phyloP scores from a whole-genome alignment of 768 basidiomycete species.

The Naganishia onofrii region DNA sequence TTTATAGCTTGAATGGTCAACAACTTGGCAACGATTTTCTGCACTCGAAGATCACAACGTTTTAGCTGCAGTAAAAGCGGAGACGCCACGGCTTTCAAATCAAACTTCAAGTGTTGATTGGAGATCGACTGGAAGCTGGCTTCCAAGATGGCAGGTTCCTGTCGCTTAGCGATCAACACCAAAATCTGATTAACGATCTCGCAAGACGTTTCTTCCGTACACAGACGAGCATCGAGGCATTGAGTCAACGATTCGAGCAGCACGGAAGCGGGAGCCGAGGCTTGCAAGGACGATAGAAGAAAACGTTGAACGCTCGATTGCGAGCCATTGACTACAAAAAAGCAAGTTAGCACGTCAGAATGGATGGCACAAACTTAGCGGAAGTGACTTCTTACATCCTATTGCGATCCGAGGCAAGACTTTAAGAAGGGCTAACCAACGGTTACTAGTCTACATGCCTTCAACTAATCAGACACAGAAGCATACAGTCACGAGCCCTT shows the following conservation, averaged over 20 bases:
- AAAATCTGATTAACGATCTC: constrained; percentile 28
- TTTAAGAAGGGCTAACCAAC: constrained; percentile 24
- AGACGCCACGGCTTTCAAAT: constrained; percentile 24
- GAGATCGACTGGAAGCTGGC: constrained; percentile 8
- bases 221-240: constrained; percentile 1
- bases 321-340: background rate
- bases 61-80: constrained; percentile 26
- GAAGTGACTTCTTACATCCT: constrained; percentile 1
- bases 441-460: background rate
- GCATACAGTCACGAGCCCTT: too few relatives aligned
- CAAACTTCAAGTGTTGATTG: constrained; percentile 15
- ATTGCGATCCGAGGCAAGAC: constrained; percentile 23
- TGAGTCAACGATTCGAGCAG: constrained; percentile 5
- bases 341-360: background rate
- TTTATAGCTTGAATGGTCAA: constrained; percentile 26
- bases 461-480: background rate
- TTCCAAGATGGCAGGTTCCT: constrained; percentile 27
- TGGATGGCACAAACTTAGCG: too few relatives aligned
- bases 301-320: background rate
- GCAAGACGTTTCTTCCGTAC: constrained; percentile 10
- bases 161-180: constrained; percentile 17
- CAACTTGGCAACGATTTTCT: constrained; percentile 22
- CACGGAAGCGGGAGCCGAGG: background rate
- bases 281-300: background rate
- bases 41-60: constrained; percentile 8